Evolutionary conservation across 2,329 filamentous ascomycete species (phyloP).

Genomic region (Diplodia seriata): DNA sequence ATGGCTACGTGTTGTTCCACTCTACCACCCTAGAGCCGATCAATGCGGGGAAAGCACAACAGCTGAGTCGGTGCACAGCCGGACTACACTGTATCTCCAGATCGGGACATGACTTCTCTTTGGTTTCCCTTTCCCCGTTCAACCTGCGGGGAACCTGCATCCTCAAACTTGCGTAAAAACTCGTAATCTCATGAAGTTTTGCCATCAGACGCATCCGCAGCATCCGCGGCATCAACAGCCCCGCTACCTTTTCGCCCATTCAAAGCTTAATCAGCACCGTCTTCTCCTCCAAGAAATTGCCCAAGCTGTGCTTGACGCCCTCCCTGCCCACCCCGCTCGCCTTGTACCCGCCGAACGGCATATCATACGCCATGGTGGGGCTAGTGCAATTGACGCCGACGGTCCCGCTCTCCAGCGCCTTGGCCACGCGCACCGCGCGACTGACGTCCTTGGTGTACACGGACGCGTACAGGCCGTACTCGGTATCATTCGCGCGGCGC

Average conservation of each 20-base stretch:
- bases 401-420: neutral
- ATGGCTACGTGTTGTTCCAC: neutral
- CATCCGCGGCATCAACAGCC: neutral
- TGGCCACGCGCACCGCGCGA: conserved; percentile 37
- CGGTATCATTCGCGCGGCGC: conserved; percentile 47
- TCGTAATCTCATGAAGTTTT: neutral
- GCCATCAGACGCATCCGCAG: neutral
- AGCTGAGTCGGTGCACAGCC: neutral
- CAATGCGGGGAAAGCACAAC: conserved; percentile 17
- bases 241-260: neutral
- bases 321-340: conserved; percentile 47
- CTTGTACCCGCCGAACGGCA: conserved; percentile 54
- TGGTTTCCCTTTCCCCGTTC: neutral
- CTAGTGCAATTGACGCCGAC: conserved; percentile 36
- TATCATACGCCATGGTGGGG: conserved; percentile 43
- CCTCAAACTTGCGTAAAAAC: no score
- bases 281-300: conserved; percentile 48
- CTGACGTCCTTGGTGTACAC: conserved; percentile 49
- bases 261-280: conserved; percentile 42
- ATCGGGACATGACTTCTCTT: neutral
- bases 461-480: conserved; percentile 48
- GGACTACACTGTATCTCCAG: neutral
- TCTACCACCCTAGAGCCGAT: conserved; percentile 12
- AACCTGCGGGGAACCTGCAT: neutral
- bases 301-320: conserved; percentile 40